Conservation (phyloP, 306 rosid species). For the Carpinus fangiana region DNA sequence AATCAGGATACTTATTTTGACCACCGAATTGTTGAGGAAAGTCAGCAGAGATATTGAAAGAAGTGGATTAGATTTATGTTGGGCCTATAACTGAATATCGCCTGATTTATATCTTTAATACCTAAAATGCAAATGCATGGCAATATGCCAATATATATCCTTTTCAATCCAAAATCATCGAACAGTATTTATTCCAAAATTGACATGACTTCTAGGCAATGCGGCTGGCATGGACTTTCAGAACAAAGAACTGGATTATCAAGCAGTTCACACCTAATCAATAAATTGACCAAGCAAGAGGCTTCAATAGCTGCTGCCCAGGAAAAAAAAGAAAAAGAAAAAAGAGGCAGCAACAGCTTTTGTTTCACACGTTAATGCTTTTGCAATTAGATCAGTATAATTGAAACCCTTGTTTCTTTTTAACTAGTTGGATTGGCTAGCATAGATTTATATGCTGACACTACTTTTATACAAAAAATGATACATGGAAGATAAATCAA, state of each 20-base stretch:
- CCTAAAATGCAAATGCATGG: too few species aligned
- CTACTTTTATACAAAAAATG: conserved; percentile 20
- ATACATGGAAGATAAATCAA: conserved; percentile 5
- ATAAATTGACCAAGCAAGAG: neutral
- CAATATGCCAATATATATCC: neutral
- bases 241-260: neutral
- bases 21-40: too few species aligned
- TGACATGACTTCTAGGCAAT: neutral
- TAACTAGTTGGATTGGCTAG: neutral
- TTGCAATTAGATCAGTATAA: neutral
- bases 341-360: neutral
- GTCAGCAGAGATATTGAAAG: too few species aligned
- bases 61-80: too few species aligned
- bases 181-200: neutral
- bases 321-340: too few species aligned
- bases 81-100: too few species aligned
- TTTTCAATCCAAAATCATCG: neutral
- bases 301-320: neutral
- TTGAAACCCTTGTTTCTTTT: neutral
- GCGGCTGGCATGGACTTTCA: neutral
- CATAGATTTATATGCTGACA: neutral
- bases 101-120: too few species aligned
- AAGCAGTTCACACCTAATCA: neutral
- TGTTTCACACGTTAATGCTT: neutral
- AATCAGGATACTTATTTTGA: too few species aligned